Evolutionary conservation across 164 flowering plant genomes (phyloP), one percentile per base, ranked within the genome.

Genomic region (Piper betle): DNA sequence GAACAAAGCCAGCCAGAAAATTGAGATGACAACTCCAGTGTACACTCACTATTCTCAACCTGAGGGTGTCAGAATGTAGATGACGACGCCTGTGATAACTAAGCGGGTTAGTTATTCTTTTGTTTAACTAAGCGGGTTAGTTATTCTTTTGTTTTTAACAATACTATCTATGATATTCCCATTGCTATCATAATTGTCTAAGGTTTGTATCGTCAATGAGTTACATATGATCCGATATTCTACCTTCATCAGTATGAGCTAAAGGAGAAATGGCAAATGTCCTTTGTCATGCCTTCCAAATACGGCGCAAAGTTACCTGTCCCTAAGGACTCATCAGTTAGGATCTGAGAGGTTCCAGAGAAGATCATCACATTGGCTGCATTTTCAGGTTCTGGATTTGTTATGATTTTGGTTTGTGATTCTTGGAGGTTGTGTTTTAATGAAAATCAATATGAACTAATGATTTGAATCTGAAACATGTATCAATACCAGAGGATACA

Each of bases 11-110:
- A 73, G 60, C 46, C 85, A 87, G 69, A 79, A 65, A 62, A 92
- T 92, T 95, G 95, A 92, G 67, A 92, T 92, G 98, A 92, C 96
- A 10, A 92, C 95, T 17, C 96, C 98, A 63, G 98, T 92, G 61
- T 66, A 79, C 63, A 85, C 87, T 54, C 81, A 81, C 48, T 78
- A 72, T 68, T 38, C 70, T 65, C 72, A 71, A 68, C 68, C 89
- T 19, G 82, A 74, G 60, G 95, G 96, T 25, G 85, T 82, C 72
- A 83, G 73, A 72, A 84, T 92, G 96, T 93, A 85, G 61, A 92
- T 88, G 98, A 88, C 98, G 58, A 82, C 95, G 39, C 98, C 95
- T 54, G 98, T 89, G 55, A 82, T 88, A 64, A 85, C 95, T 33
- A 85, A 67, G 69, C 75, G 53, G 83, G 96, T 86, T 55, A 55